These are phyloP conservation scores for Aspergillus neotritici DNA, from an alignment of 2,329 filamentous ascomycete species.

Conservation along the genomic window DNA sequence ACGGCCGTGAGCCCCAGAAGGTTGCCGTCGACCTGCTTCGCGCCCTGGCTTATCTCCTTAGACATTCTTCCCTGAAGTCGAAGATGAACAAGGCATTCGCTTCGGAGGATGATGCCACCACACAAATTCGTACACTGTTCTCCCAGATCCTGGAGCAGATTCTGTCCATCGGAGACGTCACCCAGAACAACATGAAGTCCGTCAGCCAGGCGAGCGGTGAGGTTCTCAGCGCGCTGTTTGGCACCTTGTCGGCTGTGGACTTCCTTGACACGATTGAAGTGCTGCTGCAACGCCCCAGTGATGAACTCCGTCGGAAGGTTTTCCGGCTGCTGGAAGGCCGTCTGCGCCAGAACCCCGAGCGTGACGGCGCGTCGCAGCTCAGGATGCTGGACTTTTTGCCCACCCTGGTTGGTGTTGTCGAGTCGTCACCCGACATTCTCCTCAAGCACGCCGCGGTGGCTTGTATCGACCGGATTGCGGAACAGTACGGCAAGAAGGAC, in stretches of 20 bases:
- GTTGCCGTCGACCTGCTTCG: constrained; percentile 40
- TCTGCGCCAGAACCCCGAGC: constrained; percentile 65
- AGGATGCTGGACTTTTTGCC: constrained; percentile 74
- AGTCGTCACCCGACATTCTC: constrained; percentile 63
- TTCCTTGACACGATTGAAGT: constrained; percentile 84
- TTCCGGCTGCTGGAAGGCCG: constrained; percentile 74
- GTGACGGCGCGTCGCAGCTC: constrained; percentile 61
- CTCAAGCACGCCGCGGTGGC: constrained; percentile 81
- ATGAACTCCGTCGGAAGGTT: constrained; percentile 71
- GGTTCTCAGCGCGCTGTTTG: constrained; percentile 72
- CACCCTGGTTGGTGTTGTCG: constrained; percentile 69
- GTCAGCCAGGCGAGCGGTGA: constrained; percentile 51
- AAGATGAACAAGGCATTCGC: constrained; percentile 36
- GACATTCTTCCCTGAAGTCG: constrained; percentile 37
- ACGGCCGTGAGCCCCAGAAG: constrained; percentile 44
- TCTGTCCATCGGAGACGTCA: constrained; percentile 57
- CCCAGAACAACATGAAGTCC: constrained; percentile 29
- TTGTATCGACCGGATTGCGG: constrained; percentile 86
- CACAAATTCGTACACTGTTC: constrained; percentile 64
- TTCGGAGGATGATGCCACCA: constrained; percentile 51
- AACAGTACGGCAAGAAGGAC: constrained; percentile 93
- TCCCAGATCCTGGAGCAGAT: constrained; percentile 62
- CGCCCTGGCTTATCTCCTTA: constrained; percentile 35
- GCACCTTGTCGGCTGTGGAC: constrained; percentile 76
- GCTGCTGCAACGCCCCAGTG: constrained; percentile 68